Evolutionary conservation across 179 eudicot genomes (phyloP).

Genomic region (Spergularia azorica): DNA sequence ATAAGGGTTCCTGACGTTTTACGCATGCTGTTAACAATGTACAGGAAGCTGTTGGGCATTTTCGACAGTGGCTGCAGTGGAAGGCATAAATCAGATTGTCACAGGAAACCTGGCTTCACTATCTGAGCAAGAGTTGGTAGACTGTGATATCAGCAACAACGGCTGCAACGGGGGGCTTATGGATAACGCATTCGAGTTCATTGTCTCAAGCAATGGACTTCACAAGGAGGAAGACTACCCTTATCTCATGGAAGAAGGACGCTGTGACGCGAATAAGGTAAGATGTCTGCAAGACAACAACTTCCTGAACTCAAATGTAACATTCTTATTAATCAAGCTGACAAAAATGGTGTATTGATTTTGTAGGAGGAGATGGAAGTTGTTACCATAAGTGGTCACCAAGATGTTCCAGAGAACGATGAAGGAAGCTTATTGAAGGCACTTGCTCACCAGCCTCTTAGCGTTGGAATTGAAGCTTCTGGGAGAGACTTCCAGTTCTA

Average conservation of each 20-base stretch:
- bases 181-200: conserved; percentile 67
- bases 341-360: background rate
- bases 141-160: conserved; percentile 61
- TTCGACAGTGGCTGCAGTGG: conserved; percentile 77
- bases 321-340: background rate
- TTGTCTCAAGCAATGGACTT: conserved; percentile 60
- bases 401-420: conserved; percentile 71
- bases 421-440: conserved; percentile 81
- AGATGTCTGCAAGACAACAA: background rate
- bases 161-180: conserved; percentile 77
- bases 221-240: conserved; percentile 72
- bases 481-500: conserved; percentile 90
- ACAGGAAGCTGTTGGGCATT: conserved; percentile 88
- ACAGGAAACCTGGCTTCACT: conserved; percentile 63
- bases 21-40: background rate
- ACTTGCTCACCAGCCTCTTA: conserved; percentile 87
- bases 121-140: conserved; percentile 69
- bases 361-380: conserved; percentile 51
- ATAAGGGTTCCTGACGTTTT: too few species aligned
- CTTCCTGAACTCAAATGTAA: background rate
- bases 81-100: conserved; percentile 74
- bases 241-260: conserved; percentile 74
- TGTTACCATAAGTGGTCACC: conserved; percentile 70
- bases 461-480: conserved; percentile 84
- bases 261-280: conserved; percentile 58